phyloP scores from a whole-genome alignment of 2,329 filamentous ascomycete genomes.

The Stagonosporopsis tanaceti region DNA sequence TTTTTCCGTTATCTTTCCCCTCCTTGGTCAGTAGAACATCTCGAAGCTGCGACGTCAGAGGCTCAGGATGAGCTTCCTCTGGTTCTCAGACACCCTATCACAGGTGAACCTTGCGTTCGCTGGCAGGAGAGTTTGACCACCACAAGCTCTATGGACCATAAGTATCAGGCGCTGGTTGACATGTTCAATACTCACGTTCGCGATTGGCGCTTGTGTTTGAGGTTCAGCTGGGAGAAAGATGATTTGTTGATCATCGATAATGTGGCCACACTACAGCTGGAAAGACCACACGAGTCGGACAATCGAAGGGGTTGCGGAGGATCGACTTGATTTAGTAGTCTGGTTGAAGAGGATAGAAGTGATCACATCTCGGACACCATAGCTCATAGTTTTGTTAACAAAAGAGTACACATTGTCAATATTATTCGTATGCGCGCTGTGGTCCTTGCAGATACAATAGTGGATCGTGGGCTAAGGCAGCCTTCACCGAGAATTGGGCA shows the following conservation, averaged over 20 bases:
- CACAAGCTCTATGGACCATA: slow-evolving; percentile 60
- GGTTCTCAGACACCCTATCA: slow-evolving; percentile 56
- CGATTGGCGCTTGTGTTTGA: slow-evolving; percentile 60
- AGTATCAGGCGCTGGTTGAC: slow-evolving; percentile 48
- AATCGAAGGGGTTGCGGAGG: slow-evolving; percentile 54
- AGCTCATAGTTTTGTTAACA: neutral
- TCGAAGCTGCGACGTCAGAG: slow-evolving; percentile 53
- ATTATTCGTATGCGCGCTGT: neutral
- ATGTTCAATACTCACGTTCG: slow-evolving; percentile 56
- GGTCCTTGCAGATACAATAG: neutral
- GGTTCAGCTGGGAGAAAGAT: slow-evolving; percentile 63
- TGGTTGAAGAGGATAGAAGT: neutral
- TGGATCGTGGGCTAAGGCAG: neutral
- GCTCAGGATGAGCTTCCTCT: slow-evolving; percentile 57
- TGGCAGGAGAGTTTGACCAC: slow-evolving; percentile 66
- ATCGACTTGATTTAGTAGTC: slow-evolving; percentile 55
- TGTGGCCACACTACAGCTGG: slow-evolving; percentile 56
- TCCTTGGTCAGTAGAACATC: slow-evolving; percentile 47
- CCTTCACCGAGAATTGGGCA: neutral
- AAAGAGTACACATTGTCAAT: neutral
- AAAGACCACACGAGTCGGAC: slow-evolving; percentile 56
- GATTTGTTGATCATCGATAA: slow-evolving; percentile 65
- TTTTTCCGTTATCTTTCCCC: slow-evolving; percentile 58
- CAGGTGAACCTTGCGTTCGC: slow-evolving; percentile 58
- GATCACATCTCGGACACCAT: too few species aligned